Conservation (phyloP, 83 land plant species). For the Picea abies region DNA sequence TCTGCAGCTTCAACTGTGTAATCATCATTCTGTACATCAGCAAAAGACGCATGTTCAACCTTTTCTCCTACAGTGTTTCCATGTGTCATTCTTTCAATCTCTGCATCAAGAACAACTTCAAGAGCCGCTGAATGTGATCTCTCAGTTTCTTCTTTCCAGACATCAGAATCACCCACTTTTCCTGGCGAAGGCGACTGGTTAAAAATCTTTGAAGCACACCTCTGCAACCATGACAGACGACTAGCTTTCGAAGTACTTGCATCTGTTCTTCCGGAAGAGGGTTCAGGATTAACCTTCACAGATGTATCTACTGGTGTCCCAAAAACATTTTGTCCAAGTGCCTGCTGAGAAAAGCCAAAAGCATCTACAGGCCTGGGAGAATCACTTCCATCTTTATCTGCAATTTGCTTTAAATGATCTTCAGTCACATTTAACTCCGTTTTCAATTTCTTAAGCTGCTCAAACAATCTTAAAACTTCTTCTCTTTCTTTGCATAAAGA, state of each 20-base stretch:
- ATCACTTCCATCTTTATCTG: constrained; percentile 21
- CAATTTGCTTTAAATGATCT: constrained; percentile 42
- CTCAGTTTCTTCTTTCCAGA: neutral
- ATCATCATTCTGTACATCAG: constrained; percentile 18
- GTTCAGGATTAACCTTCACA: constrained; percentile 12
- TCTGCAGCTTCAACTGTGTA: neutral
- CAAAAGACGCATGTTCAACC: constrained; percentile 9
- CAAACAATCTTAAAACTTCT: constrained; percentile 54
- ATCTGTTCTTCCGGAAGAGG: constrained; percentile 21
- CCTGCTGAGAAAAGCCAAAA: constrained; percentile 27
- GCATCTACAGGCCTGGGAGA: constrained; percentile 26
- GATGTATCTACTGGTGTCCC: constrained; percentile 18
- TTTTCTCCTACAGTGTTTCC: constrained; percentile 9
- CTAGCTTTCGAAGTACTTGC: neutral
- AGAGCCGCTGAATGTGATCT: neutral
- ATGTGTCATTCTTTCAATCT: neutral
- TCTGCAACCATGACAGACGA: too few relatives aligned
- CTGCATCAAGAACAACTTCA: neutral
- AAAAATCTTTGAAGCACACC: too few relatives aligned
- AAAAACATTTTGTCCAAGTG: neutral
- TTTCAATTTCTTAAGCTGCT: constrained; percentile 49
- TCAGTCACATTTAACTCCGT: constrained; percentile 53
- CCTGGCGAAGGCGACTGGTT: constrained; percentile 49
- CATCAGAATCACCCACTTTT: constrained; percentile 17
- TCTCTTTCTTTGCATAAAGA: constrained; percentile 55